A percentile compares a stretch with the other conserved stretches of the same genome.
phyloP scores from a whole-genome alignment of 2,329 filamentous ascomycete genomes.

The Pseudopyrenochaeta lycopersici region DNA sequence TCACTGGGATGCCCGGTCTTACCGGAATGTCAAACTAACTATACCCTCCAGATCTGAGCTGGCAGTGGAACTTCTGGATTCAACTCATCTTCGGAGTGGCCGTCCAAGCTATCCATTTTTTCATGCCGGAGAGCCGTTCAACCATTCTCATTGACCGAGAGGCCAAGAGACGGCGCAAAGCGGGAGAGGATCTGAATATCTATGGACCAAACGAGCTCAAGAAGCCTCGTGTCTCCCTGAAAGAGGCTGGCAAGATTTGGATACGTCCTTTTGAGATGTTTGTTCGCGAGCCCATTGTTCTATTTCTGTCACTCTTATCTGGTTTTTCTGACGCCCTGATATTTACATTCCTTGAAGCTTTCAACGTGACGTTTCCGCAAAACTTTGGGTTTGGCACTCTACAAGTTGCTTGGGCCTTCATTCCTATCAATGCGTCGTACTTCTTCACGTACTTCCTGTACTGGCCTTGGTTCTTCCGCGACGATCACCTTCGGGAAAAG shows the following conservation, averaged over 20 bases:
- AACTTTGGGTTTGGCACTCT: conserved; percentile 68
- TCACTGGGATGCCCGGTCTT: conserved; percentile 30
- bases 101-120: conserved; percentile 71
- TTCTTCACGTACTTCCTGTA: conserved; percentile 69
- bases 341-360: conserved; percentile 79
- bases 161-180: conserved; percentile 75
- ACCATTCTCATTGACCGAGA: conserved; percentile 79
- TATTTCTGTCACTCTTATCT: conserved; percentile 73
- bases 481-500: conserved; percentile 47
- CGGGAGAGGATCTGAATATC: conserved; percentile 65
- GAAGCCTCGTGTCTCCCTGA: conserved; percentile 35
- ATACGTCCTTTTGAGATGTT: conserved; percentile 69
- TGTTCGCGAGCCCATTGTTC: conserved; percentile 75
- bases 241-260: conserved; percentile 59
- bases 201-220: conserved; percentile 77
- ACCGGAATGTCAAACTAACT: conserved; percentile 65
- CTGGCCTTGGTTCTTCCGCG: conserved; percentile 58
- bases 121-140: conserved; percentile 77
- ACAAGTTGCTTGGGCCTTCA: conserved; percentile 64
- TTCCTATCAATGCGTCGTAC: conserved; percentile 67
- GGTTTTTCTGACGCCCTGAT: conserved; percentile 80
- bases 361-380: conserved; percentile 71
- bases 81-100: conserved; percentile 79
- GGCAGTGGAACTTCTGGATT: conserved; percentile 84
- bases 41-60: conserved; percentile 59